Evolutionary conservation across 345 rosid genomes (phyloP), one percentile per base, ranked within the genome.

Genomic region (Eucalyptus dawsonii): DNA sequence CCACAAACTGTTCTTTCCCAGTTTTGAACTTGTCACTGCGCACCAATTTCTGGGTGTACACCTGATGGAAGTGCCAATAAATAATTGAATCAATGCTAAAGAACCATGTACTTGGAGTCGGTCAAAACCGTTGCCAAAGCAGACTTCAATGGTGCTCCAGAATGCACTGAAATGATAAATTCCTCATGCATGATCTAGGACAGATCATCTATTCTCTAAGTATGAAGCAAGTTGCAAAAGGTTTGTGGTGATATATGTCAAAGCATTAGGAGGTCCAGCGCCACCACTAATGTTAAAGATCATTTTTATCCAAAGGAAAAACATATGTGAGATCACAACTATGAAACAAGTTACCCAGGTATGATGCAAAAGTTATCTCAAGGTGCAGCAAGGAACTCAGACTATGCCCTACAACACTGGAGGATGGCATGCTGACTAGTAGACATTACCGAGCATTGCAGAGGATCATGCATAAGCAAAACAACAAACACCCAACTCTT

Each of bases 1-100:
- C 90, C 47, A 94, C 86, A 49, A 58, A 89, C 60, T 95, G 92
- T 12, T 94, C 95, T 91, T 93, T 94, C 80, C 99, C 98, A 21
- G 99, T 96, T 93, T 97, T 96, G 89, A 97, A 96, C 89, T 97
- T 97, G 91, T 97, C 99, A 86, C 94, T 93, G 86, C 91, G 92
- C 44, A 93, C 94, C 88, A 90, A 90, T 86, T 89, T 92, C 88
- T 89, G 89, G 7, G 92, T 92, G 87, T 92, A 96, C 76, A 97
- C 94, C 99, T 97, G 91, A 88, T 54, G 92, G 25, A 90, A 91
- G 80, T 89, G 29, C 60, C 89, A 45, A 45, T 86, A 58, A 92
- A 86, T 37, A 88, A 27, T 50, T 86, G 50, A 81, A 49, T 60
- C 88, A 58, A 89, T 29, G 44, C 62, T 40, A 51, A 86, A 40